Evolutionary conservation across 805 yeast species (phyloP), one percentile per base, ranked within the genome.

Genomic region (Torulaspora indica): DNA sequence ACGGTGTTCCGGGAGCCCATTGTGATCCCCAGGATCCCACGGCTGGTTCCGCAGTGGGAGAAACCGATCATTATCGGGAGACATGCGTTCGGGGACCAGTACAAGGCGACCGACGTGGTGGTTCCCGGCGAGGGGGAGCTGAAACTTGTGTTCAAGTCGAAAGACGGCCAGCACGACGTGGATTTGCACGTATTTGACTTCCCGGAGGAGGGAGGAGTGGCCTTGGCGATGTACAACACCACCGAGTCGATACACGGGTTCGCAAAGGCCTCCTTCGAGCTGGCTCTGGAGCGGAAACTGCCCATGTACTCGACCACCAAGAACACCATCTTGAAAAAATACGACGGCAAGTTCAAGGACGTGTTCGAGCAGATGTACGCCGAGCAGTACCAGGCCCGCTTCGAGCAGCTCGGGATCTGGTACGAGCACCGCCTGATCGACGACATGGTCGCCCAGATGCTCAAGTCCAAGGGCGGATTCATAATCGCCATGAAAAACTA

Each of bases 371-470:
- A 70, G 34, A 70, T 91, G 56, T 91, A 83, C 68, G 95, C 78
- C 42, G 54, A 69, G 37, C 77, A 78, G 55, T 90, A 85, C 74
- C 79, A 81, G 67, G 51, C 67, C 22, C 69, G 79, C 60, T 90
- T 90, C 68, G 95, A 88, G 65, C 73, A 72, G 45, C 67, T 69
- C 35, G 93, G 89, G n/a, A 85, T 90, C 66, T 89, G 95, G 95
- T 90, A 85, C 69, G 97, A 91, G 72, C 98, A 91, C 72, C 81
- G 98, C 59, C 75, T 91, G 56, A 91, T 91, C 56, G 98, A 91
- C 69, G 98, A 91, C 66, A 91, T 91, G 98, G 98, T 91, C 40
- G 98, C 98, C 17, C 97, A 91, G 74, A 90, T 91, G 97, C 73
- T 91, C 66, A 91, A 91, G 74, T 87, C 96, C 36, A 81, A 78